Evolutionary conservation across 768 basidiomycete species (phyloP).

Genomic region (Xerocomus brunneocitrinus): DNA sequence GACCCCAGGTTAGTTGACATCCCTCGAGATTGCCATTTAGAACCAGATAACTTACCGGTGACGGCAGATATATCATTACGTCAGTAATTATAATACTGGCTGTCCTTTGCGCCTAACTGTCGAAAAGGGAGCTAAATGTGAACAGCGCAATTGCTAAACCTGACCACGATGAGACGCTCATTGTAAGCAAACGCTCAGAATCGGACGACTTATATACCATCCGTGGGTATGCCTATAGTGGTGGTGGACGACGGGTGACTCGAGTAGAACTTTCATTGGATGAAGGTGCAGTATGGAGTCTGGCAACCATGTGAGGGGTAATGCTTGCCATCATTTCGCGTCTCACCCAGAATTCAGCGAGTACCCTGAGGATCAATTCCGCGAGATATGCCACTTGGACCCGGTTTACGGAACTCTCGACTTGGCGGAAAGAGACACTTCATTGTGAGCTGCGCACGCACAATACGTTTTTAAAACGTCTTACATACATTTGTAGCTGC

Average conservation of each 20-base stretch:
- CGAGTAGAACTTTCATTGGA: conserved; percentile 57
- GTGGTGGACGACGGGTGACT: conserved; percentile 54
- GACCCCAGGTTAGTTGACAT: conserved; percentile 36
- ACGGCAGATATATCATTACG: conserved; percentile 33
- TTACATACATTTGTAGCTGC: conserved; percentile 28
- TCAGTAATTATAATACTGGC: conserved; percentile 12
- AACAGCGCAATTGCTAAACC: conserved; percentile 56
- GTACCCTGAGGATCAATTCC: conserved; percentile 52
- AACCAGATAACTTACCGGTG: neutral
- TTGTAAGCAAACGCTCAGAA: conserved; percentile 5
- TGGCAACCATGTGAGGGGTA: conserved; percentile 36
- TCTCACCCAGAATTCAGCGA: conserved; percentile 17
- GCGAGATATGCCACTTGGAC: conserved; percentile 33
- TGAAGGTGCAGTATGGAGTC: conserved; percentile 45
- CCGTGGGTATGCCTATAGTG: conserved; percentile 58
- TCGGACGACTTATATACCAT: conserved; percentile 34
- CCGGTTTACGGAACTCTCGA: conserved; percentile 48
- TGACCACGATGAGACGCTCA: conserved; percentile 47
- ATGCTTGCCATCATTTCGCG: neutral
- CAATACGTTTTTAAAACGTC: neutral
- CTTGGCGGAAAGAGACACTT: conserved; percentile 43
- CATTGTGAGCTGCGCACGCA: conserved; percentile 34
- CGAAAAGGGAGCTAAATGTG: conserved; percentile 51
- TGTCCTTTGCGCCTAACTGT: conserved; percentile 18
- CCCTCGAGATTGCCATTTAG: neutral